These are phyloP conservation scores for Cercospora brassicicola DNA, from an alignment of 2,329 filamentous ascomycete genomes.

Conservation along the genomic window DNA sequence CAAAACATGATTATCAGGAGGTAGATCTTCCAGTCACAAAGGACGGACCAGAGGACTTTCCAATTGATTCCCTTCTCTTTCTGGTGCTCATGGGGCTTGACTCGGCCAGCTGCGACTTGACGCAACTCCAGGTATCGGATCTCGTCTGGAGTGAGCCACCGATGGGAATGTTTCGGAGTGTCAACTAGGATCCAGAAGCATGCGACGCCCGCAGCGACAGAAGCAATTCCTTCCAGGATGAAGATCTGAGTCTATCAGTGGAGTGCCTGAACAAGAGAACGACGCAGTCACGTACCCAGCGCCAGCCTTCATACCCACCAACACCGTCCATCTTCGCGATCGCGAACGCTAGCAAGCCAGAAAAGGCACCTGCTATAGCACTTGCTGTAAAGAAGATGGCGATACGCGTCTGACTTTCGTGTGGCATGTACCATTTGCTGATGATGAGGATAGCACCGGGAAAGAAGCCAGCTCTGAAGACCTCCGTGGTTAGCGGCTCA, in stretches of 20 bases:
- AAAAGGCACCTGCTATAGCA: slow-evolving; percentile 28
- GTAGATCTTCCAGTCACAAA: slow-evolving; percentile 53
- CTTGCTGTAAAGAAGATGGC: slow-evolving; percentile 29
- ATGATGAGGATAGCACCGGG: slow-evolving; percentile 21
- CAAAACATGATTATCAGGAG: slow-evolving; percentile 44
- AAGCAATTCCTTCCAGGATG: slow-evolving; percentile 59
- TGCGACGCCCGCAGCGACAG: slow-evolving; percentile 53
- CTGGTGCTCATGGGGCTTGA: background rate
- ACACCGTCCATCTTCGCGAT: slow-evolving; percentile 45
- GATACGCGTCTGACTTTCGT: slow-evolving; percentile 27
- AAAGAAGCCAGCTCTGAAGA: background rate
- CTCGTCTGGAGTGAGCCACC: slow-evolving; percentile 30
- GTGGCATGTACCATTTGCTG: slow-evolving; percentile 27
- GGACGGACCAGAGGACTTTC: slow-evolving; percentile 37
- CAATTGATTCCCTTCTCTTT: background rate
- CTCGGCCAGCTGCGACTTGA: background rate
- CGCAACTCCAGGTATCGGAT: slow-evolving; percentile 20
- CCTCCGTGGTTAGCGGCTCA: background rate
- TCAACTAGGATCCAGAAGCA: slow-evolving; percentile 59
- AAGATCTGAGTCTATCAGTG: slow-evolving; percentile 42
- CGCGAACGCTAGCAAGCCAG: slow-evolving; percentile 30
- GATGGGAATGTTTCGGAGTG: slow-evolving; percentile 31
- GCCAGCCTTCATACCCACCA: slow-evolving; percentile 25
- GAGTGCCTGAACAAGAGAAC: too few species aligned
- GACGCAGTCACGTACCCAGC: slow-evolving; percentile 27